phyloP scores from a whole-genome alignment of 768 basidiomycete genomes.

The Podaxis rugospora region DNA sequence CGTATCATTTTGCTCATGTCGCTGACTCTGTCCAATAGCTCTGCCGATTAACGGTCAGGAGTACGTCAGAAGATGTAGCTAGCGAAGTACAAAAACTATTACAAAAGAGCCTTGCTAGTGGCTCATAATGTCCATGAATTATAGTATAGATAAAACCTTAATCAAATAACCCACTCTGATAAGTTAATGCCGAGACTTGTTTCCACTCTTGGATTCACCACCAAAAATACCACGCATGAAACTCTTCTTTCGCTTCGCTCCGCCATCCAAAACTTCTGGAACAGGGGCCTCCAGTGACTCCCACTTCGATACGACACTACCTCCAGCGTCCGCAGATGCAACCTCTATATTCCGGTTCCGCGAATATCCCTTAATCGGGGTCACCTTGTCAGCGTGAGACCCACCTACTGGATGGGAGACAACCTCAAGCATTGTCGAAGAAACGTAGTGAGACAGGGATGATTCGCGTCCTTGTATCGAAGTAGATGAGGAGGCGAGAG shows the following conservation, averaged over 20 bases:
- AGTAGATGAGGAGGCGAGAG: neutral
- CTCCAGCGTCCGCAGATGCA: neutral
- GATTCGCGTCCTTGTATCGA: neutral
- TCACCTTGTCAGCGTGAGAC: neutral
- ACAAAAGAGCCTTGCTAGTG: constrained; percentile 36
- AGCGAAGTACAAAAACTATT: constrained; percentile 58
- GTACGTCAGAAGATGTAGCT: constrained; percentile 91
- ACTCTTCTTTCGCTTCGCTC: constrained; percentile 35
- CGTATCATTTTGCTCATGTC: neutral
- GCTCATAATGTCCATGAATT: constrained; percentile 1
- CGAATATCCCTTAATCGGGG: neutral
- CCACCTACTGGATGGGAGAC: neutral
- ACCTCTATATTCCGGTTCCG: neutral
- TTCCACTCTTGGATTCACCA: constrained; percentile 21
- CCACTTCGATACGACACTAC: constrained; percentile 7
- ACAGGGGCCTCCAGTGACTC: constrained; percentile 16
- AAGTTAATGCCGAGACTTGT: constrained; percentile 5
- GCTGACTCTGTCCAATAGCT: constrained; percentile 43
- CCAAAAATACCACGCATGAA: constrained; percentile 41
- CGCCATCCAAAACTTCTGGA: constrained; percentile 32
- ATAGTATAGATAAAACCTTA: constrained; percentile 22
- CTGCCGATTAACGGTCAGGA: constrained; percentile 89
- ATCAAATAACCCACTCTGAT: constrained; percentile 4
- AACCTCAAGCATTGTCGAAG: neutral
- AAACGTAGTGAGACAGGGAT: neutral